Conservation (phyloP, 768 basidiomycete genomes). For the Hypsizygus marmoreus region DNA sequence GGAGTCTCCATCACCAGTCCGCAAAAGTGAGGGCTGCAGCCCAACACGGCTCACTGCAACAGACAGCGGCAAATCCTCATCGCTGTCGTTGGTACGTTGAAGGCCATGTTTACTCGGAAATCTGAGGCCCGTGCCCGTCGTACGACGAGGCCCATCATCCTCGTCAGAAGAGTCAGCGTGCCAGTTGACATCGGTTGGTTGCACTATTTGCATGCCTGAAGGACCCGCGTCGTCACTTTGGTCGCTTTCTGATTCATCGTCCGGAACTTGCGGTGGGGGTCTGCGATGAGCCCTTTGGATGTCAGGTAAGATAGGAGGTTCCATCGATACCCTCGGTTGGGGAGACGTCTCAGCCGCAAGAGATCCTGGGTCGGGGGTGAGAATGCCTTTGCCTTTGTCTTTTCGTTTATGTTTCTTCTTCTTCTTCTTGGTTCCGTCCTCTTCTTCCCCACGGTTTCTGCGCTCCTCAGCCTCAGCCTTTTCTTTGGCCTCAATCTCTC, state of each 20-base stretch:
- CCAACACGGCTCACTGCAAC: constrained; percentile 59
- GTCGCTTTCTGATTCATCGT: constrained; percentile 58
- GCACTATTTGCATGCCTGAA: constrained; percentile 9
- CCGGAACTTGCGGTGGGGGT: constrained; percentile 38
- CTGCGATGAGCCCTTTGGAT: constrained; percentile 41
- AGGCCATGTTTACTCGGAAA: constrained; percentile 36
- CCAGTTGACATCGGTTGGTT: constrained; percentile 34
- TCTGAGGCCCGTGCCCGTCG: constrained; percentile 59
- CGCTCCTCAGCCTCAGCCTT: constrained; percentile 55
- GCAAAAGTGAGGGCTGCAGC: constrained; percentile 39
- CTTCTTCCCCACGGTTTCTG: constrained; percentile 46
- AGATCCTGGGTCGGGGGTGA: constrained; percentile 5
- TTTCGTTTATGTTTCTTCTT: constrained; percentile 51
- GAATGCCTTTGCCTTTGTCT: constrained; percentile 25
- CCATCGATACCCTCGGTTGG: constrained; percentile 33
- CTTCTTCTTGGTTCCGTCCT: constrained; percentile 47
- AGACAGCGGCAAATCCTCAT: constrained; percentile 80
- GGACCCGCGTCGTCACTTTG: constrained; percentile 39
- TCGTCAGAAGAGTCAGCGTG: constrained; percentile 68
- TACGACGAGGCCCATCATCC: constrained; percentile 56
- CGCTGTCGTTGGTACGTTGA: constrained; percentile 55
- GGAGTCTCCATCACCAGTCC: constrained; percentile 41
- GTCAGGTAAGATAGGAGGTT: constrained; percentile 48
- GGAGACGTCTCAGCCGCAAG: constrained; percentile 14
- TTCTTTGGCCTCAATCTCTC: constrained; percentile 74